Conservation (phyloP, 2,329 filamentous ascomycete genomes). For the Penicillium thymicola region DNA sequence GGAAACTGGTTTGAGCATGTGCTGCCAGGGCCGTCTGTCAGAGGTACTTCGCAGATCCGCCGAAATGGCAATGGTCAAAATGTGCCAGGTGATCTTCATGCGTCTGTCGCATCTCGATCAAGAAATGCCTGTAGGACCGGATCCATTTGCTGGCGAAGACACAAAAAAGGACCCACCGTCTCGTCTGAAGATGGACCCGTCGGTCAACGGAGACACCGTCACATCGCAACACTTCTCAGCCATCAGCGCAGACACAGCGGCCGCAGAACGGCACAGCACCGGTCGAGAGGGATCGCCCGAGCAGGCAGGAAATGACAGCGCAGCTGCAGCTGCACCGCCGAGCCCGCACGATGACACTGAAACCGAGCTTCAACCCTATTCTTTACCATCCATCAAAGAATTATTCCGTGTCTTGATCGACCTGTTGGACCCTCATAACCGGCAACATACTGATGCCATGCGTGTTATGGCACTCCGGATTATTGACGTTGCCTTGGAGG, state of each 20-base stretch:
- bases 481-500: conserved; percentile 94
- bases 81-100: conserved; percentile 98
- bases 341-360: conserved; percentile 46
- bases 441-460: conserved; percentile 89
- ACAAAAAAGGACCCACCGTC: conserved; percentile 62
- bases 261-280: conserved; percentile 30
- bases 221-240: conserved; percentile 49
- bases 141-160: conserved; percentile 57
- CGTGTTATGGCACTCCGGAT: conserved; percentile 96
- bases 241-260: conserved; percentile 39
- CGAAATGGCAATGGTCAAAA: conserved; percentile 95
- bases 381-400: conserved; percentile 88
- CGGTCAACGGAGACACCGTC: conserved; percentile 63
- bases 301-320: conserved; percentile 31
- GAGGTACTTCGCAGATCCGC: conserved; percentile 87
- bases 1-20: conserved; percentile 95
- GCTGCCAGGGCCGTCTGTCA: conserved; percentile 87
- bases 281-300: conserved; percentile 36
- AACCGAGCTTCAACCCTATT: conserved; percentile 76
- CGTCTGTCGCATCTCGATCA: conserved; percentile 83
- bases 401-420: conserved; percentile 92
- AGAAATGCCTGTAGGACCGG: conserved; percentile 65
- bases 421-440: conserved; percentile 88
- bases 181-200: conserved; percentile 79
- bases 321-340: conserved; percentile 32